phyloP scores from a whole-genome alignment of 345 rosid genomes.

The Syzygium oleosum region DNA sequence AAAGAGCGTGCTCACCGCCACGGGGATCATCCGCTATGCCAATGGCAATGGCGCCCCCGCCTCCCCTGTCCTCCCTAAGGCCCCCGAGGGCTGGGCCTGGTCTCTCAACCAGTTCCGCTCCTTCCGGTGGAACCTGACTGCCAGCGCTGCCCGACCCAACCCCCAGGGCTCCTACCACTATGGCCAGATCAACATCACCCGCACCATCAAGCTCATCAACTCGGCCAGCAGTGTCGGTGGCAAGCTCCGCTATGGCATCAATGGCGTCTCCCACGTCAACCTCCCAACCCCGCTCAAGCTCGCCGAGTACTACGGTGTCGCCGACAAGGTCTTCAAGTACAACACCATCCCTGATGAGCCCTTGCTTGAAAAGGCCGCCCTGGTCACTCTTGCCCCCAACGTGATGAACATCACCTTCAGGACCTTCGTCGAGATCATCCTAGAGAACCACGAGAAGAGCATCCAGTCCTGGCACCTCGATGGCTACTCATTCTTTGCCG shows the following conservation, averaged over 20 bases:
- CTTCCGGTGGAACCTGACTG: constrained; percentile 33
- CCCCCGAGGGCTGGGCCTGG: constrained; percentile 22
- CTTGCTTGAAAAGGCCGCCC: neutral
- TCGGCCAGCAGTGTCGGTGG: neutral
- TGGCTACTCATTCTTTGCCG: constrained; percentile 13
- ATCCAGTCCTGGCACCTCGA: constrained; percentile 13
- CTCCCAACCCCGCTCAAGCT: constrained; percentile 9
- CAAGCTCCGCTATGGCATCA: constrained; percentile 10
- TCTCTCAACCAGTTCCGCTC: constrained; percentile 17
- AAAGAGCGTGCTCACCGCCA: constrained; percentile 8
- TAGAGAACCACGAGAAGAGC: constrained; percentile 20
- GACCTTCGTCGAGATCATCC: constrained; percentile 14
- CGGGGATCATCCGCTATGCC: constrained; percentile 8
- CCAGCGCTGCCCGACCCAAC: constrained; percentile 41
- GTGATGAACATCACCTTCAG: constrained; percentile 12
- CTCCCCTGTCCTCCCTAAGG: constrained; percentile 11
- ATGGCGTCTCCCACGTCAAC: constrained; percentile 13
- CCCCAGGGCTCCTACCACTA: constrained; percentile 46
- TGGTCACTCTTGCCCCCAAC: neutral
- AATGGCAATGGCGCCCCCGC: constrained; percentile 1
- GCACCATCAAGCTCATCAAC: constrained; percentile 13
- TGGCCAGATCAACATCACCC: constrained; percentile 22
- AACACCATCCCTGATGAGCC: constrained; percentile 7
- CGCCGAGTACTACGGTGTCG: constrained; percentile 6
- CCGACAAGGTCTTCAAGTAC: constrained; percentile 8